Percentiles rank a stretch among this genome's conserved stretches.
Conservation (phyloP, 2,329 filamentous ascomycete genomes). For the Aspergillus costaricaensis region DNA sequence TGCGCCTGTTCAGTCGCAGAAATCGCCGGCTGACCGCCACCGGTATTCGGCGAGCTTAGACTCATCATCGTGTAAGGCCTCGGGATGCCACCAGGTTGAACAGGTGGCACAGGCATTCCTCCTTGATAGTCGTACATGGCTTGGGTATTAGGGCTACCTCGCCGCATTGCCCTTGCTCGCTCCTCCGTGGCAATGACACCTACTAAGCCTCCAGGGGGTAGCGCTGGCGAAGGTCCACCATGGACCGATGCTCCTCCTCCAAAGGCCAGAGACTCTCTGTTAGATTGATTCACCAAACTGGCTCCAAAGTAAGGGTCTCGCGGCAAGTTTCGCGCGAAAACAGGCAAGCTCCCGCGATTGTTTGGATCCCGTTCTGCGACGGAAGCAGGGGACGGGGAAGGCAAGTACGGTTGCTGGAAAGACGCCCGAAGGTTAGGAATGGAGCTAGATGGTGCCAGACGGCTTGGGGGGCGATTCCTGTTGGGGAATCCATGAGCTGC, state of each 20-base stretch:
- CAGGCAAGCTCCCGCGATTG: conserved; percentile 63
- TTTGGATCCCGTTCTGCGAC: conserved; percentile 45
- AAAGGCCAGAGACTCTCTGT: conserved; percentile 74
- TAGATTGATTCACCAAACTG: conserved; percentile 69
- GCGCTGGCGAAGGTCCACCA: conserved; percentile 40
- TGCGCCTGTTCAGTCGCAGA: conserved; percentile 71
- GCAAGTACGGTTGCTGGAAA: conserved; percentile 48
- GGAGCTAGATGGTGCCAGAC: conserved; percentile 64
- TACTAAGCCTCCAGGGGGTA: conserved; percentile 75
- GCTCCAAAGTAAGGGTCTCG: conserved; percentile 84
- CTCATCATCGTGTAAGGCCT: conserved; percentile 42
- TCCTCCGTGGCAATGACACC: conserved; percentile 88
- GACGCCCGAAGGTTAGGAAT: conserved; percentile 70
- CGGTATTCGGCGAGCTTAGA: conserved; percentile 25
- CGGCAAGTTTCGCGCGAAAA: conserved; percentile 79
- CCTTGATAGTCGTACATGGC: conserved; percentile 43
- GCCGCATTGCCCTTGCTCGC: conserved; percentile 71
- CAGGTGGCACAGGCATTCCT: conserved; percentile 34
- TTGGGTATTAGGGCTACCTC: conserved; percentile 74
- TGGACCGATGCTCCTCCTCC: conserved; percentile 57
- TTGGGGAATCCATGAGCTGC: conserved; percentile 86
- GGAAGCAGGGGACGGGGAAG: conserved; percentile 61
- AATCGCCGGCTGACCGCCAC: conserved; percentile 38
- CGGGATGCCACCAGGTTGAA: conserved; percentile 33
- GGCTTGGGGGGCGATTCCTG: conserved; percentile 72